Conservation (phyloP, 1,284 basidiomycete species). For the Tilletia caries region DNA sequence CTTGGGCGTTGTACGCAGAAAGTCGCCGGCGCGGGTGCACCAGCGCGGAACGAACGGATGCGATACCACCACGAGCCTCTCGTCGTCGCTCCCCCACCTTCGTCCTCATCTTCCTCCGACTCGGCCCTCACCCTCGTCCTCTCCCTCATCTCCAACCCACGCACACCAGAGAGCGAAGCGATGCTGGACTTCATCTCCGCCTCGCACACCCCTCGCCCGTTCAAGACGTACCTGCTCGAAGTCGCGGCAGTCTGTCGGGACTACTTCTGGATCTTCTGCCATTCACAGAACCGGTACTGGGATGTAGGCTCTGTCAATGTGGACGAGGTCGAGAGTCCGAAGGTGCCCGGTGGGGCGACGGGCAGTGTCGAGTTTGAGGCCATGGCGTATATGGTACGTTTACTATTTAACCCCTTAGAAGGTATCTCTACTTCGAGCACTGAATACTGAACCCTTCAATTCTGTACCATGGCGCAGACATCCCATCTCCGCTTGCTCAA, state of each 20-base stretch:
- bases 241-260: conserved; percentile 84
- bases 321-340: conserved; percentile 77
- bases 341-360: conserved; percentile 94
- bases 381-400: conserved; percentile 82
- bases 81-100: background rate
- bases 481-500: conserved; percentile 38
- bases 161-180: conserved; percentile 29
- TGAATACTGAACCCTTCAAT: background rate
- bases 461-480: conserved; percentile 17
- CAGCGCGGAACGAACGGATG: background rate
- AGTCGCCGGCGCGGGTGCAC: background rate
- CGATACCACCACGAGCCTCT: background rate
- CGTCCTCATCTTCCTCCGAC: background rate
- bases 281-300: conserved; percentile 88
- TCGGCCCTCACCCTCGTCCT: conserved; percentile 31
- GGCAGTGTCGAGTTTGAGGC: conserved; percentile 97
- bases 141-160: conserved; percentile 38
- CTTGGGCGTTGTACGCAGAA: background rate
- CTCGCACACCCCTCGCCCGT: conserved; percentile 76
- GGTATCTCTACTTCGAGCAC: too few species aligned
- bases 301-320: conserved; percentile 75
- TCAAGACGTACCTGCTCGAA: conserved; percentile 86
- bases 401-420: background rate
- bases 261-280: conserved; percentile 98
- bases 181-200: conserved; percentile 74